Percentiles rank a stretch among this genome's conserved stretches.
These are phyloP conservation scores for Trichoderma endophyticum DNA, from an alignment of 2,329 filamentous ascomycete species.

Conservation along the genomic window DNA sequence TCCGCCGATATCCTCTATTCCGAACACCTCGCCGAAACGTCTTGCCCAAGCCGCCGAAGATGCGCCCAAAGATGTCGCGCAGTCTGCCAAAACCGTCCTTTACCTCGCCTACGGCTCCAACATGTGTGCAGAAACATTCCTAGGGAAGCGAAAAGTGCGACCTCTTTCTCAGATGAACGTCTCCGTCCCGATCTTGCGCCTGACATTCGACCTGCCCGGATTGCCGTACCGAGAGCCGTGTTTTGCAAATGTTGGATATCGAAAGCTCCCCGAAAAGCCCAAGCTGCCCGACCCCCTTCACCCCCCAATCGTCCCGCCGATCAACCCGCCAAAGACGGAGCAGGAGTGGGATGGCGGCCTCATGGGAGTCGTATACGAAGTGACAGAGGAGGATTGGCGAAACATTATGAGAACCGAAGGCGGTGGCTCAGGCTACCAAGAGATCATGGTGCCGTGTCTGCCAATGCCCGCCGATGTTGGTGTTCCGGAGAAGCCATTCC, in stretches of 20 bases:
- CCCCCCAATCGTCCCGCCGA: conserved; percentile 30
- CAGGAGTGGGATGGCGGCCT: conserved; percentile 72
- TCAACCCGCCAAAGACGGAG: conserved; percentile 24
- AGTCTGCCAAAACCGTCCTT: conserved; percentile 53
- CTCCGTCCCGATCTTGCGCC: conserved; percentile 68
- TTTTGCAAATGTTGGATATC: conserved; percentile 75
- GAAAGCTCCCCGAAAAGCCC: conserved; percentile 47
- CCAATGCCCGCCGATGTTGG: conserved; percentile 57
- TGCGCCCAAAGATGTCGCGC: conserved; percentile 24
- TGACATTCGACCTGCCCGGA: conserved; percentile 84
- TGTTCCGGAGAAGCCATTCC: conserved; percentile 62
- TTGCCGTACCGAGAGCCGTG: conserved; percentile 87
- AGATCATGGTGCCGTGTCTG: conserved; percentile 76
- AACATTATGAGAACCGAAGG: conserved; percentile 90
- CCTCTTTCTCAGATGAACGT: conserved; percentile 81
- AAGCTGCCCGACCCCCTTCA: conserved; percentile 34
- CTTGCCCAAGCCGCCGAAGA: conserved; percentile 31
- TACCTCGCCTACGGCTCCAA: conserved; percentile 94
- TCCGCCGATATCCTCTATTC: conserved; percentile 33
- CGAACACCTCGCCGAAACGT: conserved; percentile 30
- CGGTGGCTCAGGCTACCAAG: conserved; percentile 78
- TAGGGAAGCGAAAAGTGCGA: conserved; percentile 71
- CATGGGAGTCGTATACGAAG: conserved; percentile 92
- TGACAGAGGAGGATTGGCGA: conserved; percentile 76
- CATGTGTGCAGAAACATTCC: conserved; percentile 74